Conservation (phyloP, 805 yeast species). For the Lipomyces orientalis region DNA sequence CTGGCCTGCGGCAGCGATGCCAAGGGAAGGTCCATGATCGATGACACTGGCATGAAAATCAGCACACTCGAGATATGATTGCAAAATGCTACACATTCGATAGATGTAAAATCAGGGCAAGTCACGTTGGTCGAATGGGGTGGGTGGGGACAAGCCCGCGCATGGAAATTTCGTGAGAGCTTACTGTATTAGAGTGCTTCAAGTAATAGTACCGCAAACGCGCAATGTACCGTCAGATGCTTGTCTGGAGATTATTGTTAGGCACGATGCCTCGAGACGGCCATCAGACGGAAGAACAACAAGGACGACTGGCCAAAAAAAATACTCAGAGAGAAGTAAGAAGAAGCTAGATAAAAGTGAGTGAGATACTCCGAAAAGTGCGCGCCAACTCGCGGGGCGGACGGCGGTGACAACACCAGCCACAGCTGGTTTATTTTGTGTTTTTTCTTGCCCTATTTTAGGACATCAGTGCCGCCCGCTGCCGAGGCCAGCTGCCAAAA, state of each 20-base stretch:
- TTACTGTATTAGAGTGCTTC: background rate
- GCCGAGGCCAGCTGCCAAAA: background rate
- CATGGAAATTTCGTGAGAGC: background rate
- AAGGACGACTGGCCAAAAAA: no score
- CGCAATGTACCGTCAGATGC: background rate
- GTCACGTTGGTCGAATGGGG: background rate
- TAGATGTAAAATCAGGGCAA: background rate
- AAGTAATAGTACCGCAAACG: background rate
- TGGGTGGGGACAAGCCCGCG: background rate
- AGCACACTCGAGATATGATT: background rate
- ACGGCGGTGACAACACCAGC: background rate
- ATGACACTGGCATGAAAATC: background rate
- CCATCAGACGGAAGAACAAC: background rate
- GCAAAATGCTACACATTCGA: background rate
- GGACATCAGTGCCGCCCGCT: background rate
- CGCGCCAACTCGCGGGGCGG: background rate
- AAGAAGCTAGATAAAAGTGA: background rate
- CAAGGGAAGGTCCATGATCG: conserved; percentile 27
- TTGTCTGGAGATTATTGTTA: background rate
- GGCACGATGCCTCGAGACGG: background rate
- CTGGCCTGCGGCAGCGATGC: conserved; percentile 26
- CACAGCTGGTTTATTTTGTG: conserved; percentile 1
- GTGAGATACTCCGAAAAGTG: no score
- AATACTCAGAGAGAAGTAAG: background rate
- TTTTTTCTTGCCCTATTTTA: background rate